These are phyloP conservation scores for Trapa bicornis DNA, from an alignment of 345 rosid species.

Conservation along the genomic window DNA sequence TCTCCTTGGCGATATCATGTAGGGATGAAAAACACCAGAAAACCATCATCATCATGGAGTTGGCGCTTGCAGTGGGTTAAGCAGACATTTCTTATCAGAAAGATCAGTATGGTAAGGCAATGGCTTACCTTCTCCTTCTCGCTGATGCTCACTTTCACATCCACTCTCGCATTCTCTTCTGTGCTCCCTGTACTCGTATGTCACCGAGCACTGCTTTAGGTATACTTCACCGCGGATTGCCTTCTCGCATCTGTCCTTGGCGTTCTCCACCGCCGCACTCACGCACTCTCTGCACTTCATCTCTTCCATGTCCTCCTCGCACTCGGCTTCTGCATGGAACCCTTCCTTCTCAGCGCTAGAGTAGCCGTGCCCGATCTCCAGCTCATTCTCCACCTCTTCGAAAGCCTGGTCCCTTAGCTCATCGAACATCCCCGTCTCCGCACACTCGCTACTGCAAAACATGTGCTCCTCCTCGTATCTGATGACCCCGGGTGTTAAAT, in stretches of 20 bases:
- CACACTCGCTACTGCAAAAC: conserved; percentile 32
- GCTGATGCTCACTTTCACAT: not conserved
- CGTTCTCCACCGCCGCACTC: conserved; percentile 27
- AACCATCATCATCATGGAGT: not conserved
- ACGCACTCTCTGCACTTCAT: conserved; percentile 62
- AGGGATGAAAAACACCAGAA: not conserved
- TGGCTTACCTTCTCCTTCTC: not conserved
- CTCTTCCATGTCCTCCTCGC: conserved; percentile 42
- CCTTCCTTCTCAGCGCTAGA: conserved; percentile 23
- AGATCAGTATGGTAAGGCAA: not conserved
- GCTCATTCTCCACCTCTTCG: conserved; percentile 19
- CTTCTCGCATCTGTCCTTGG: conserved; percentile 29
- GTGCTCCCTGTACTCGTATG: conserved; percentile 21
- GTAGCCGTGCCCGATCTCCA: conserved; percentile 20
- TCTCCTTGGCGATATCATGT: not conserved
- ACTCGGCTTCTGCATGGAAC: conserved; percentile 43
- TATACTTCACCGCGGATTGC: conserved; percentile 41
- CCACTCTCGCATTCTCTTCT: not conserved
- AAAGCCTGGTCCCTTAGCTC: conserved; percentile 37
- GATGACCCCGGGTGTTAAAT: not conserved
- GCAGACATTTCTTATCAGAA: too few relatives aligned
- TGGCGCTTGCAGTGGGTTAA: not conserved
- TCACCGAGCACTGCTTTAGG: conserved; percentile 12
- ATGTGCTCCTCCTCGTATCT: conserved; percentile 30
- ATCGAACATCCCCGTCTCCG: conserved; percentile 24